These are phyloP conservation scores for Ophiosphaerella herpotricha DNA, from an alignment of 2,329 filamentous ascomycete species.

Conservation along the genomic window DNA sequence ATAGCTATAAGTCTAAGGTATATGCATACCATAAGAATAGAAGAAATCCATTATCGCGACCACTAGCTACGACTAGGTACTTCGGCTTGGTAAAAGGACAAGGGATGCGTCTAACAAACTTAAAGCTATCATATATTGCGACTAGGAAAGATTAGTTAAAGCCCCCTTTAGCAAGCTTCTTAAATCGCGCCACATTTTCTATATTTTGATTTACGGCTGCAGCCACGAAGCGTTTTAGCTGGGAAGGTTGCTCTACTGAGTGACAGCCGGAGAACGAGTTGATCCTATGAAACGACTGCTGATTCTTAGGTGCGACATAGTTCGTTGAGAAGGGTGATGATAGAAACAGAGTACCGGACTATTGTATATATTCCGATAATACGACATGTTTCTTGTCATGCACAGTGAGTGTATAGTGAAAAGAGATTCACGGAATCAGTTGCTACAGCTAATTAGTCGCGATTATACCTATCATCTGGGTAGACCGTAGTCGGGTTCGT, in stretches of 20 bases:
- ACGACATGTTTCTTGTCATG: background rate
- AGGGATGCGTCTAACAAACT: slow-evolving; percentile 30
- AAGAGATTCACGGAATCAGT: too few relatives aligned
- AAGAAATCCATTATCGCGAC: slow-evolving; percentile 46
- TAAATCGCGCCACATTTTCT: slow-evolving; percentile 27
- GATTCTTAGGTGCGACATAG: background rate
- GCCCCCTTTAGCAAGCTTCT: slow-evolving; percentile 31
- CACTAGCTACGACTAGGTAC: slow-evolving; percentile 40
- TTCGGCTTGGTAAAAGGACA: slow-evolving; percentile 29
- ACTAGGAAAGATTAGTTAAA: slow-evolving; percentile 33
- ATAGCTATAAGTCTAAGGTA: slow-evolving; percentile 46
- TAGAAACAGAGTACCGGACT: background rate
- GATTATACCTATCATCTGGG: too few relatives aligned
- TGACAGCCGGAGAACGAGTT: slow-evolving; percentile 7
- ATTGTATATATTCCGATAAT: background rate
- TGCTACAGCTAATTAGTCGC: too few relatives aligned
- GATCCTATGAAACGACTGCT: slow-evolving; percentile 1
- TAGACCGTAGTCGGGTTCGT: too few relatives aligned
- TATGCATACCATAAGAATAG: slow-evolving; percentile 36
- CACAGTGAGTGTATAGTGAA: background rate
- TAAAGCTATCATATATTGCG: slow-evolving; percentile 30
- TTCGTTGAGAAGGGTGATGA: background rate
- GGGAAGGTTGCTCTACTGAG: slow-evolving; percentile 10
- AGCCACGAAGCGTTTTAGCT: slow-evolving; percentile 34
- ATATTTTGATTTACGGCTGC: slow-evolving; percentile 22